phyloP scores from a whole-genome alignment of 345 rosid species.

The Lagerstroemia speciosa region DNA sequence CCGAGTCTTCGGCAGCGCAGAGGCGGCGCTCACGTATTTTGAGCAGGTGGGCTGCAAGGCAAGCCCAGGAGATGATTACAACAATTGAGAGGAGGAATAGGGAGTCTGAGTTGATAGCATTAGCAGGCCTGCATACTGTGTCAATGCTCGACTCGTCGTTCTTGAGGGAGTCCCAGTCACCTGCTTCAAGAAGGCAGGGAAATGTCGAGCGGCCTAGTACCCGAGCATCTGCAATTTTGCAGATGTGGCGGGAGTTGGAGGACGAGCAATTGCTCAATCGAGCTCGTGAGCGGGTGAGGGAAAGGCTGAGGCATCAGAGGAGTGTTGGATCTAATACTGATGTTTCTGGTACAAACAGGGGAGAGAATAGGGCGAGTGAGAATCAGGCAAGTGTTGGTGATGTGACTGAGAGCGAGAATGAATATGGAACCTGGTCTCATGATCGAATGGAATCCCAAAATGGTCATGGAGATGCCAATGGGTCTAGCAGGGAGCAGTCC shows the following conservation, averaged over 20 bases:
- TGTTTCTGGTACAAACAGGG: slow-evolving; percentile 33
- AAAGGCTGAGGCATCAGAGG: slow-evolving; percentile 66
- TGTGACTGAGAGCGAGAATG: slow-evolving; percentile 79
- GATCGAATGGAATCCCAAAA: slow-evolving; percentile 42
- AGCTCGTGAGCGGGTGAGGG: slow-evolving; percentile 79
- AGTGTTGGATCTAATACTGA: slow-evolving; percentile 44
- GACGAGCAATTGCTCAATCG: slow-evolving; percentile 86
- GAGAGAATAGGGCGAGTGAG: slow-evolving; percentile 58
- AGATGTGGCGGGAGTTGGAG: slow-evolving; percentile 99
- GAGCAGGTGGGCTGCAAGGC: slow-evolving; percentile 94
- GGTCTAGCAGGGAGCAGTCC: slow-evolving; percentile 84
- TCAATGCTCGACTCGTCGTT: slow-evolving; percentile 96
- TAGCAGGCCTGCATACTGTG: slow-evolving; percentile 91
- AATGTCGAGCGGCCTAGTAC: slow-evolving; percentile 72
- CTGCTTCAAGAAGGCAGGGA: slow-evolving; percentile 66
- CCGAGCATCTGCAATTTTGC: slow-evolving; percentile 80
- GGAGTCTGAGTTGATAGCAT: slow-evolving; percentile 92
- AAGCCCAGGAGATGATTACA: slow-evolving; percentile 97
- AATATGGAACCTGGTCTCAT: slow-evolving; percentile 67
- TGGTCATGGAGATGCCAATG: slow-evolving; percentile 43
- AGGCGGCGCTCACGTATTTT: slow-evolving; percentile 74
- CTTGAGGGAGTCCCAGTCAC: slow-evolving; percentile 79
- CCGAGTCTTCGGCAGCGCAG: slow-evolving; percentile 90
- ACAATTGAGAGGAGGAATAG: slow-evolving; percentile 90
- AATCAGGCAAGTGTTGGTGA: slow-evolving; percentile 62